Evolutionary conservation across 441 rosid species (phyloP).

Genomic region (Pelargonium myrrhifolium): DNA sequence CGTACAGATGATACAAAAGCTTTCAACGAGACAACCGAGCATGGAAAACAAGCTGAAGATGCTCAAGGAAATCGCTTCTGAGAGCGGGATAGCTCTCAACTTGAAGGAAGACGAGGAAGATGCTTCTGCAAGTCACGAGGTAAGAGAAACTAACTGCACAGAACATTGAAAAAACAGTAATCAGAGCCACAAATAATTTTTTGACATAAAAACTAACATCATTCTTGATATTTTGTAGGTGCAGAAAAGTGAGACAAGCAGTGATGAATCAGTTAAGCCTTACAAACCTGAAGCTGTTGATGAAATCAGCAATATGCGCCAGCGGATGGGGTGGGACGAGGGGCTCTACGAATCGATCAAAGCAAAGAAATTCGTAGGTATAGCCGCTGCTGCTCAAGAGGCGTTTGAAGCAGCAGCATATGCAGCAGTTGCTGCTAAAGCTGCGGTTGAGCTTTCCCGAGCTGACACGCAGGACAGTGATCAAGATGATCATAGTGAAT

Average conservation of each 20-base stretch:
- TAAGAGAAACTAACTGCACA: no score
- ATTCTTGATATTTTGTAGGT: no score
- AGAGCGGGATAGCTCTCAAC: conserved; percentile 41
- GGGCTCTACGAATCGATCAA: conserved; percentile 17
- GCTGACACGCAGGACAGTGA: conserved; percentile 20
- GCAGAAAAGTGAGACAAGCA: no score
- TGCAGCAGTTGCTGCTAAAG: conserved; percentile 48
- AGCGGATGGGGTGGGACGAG: conserved; percentile 12
- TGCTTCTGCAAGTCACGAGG: no score
- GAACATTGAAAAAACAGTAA: no score
- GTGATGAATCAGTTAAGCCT: no score
- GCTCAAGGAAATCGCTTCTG: conserved; percentile 63
- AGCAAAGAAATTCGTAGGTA: conserved; percentile 26
- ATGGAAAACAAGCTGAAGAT: conserved; percentile 49
- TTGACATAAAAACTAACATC: no score
- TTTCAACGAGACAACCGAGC: conserved; percentile 68
- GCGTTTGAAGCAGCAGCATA: conserved; percentile 42
- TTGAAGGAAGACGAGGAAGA: no score
- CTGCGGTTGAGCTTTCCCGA: conserved; percentile 38
- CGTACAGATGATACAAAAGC: conserved; percentile 62
- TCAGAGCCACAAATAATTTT: no score
- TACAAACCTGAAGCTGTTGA: neutral
- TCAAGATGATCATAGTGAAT: conserved; percentile 17
- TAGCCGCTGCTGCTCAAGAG: conserved; percentile 35
- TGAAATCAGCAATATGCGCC: neutral